Percentiles rank a stretch among this genome's conserved stretches.
Evolutionary conservation across 1,284 basidiomycete genomes (phyloP).

Genomic region (Ceratobasidium sp.): DNA sequence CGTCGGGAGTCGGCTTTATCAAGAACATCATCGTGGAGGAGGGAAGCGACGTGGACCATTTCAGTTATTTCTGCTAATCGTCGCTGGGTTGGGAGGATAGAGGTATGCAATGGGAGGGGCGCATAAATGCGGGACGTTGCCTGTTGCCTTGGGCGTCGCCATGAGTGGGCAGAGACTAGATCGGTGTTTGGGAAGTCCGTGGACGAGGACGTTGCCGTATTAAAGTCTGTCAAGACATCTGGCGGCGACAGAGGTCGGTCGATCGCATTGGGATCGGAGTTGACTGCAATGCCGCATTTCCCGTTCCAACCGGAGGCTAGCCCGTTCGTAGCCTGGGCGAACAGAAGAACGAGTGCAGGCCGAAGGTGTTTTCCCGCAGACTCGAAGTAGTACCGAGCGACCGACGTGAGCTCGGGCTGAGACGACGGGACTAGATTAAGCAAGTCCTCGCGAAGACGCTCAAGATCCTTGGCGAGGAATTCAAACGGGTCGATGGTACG

Average conservation of each 20-base stretch:
- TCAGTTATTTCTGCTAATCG: constrained; percentile 96
- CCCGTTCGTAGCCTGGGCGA: constrained; percentile 91
- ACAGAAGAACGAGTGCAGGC: constrained; percentile 90
- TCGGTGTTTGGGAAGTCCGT: constrained; percentile 52
- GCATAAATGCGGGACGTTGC: constrained; percentile 12
- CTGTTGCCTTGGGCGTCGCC: constrained; percentile 22
- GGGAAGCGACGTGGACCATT: constrained; percentile 97
- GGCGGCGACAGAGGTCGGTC: constrained; percentile 56
- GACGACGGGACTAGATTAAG: constrained; percentile 86
- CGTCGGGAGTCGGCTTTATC: constrained; percentile 87
- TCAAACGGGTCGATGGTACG: constrained; percentile 67
- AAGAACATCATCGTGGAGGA: constrained; percentile 95
- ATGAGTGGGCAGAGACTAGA: constrained; percentile 39
- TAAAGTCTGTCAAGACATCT: constrained; percentile 59
- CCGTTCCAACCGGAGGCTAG: constrained; percentile 67
- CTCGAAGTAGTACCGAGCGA: constrained; percentile 94
- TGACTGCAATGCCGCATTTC: constrained; percentile 61
- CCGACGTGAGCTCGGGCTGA: constrained; percentile 86
- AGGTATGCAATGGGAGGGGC: constrained; percentile 46
- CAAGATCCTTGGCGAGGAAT: constrained; percentile 79
- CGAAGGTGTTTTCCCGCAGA: constrained; percentile 90
- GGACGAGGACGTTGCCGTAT: constrained; percentile 54
- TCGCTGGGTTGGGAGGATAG: constrained; percentile 84
- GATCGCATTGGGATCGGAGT: constrained; percentile 53
- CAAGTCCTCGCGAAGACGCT: constrained; percentile 78